These are phyloP conservation scores for Metarhizium guizhouense DNA, from an alignment of 2,329 filamentous ascomycete genomes.

Conservation along the genomic window DNA sequence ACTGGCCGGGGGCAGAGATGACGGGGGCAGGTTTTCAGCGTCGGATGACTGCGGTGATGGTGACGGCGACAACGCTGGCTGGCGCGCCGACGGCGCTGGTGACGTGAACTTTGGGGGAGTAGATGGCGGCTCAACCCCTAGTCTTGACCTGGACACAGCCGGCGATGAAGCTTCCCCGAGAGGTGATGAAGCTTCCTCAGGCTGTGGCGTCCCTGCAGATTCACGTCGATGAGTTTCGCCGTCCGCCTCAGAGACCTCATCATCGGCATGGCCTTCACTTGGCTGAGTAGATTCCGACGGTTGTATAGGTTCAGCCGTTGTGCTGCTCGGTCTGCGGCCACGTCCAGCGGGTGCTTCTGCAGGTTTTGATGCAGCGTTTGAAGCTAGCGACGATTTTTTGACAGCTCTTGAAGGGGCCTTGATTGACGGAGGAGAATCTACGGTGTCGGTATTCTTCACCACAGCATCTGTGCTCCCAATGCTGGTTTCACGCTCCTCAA, in stretches of 20 bases:
- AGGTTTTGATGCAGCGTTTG: not conserved
- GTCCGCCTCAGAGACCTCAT: conserved; percentile 6
- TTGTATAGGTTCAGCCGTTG: not conserved
- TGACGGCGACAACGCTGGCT: conserved; percentile 51
- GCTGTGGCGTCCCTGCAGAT: not conserved
- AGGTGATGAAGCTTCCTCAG: not conserved
- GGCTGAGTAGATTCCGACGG: not conserved
- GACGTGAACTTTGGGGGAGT: conserved; percentile 35
- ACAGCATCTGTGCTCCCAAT: conserved; percentile 33
- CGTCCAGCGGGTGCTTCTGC: conserved; percentile 17
- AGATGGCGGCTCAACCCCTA: conserved; percentile 23
- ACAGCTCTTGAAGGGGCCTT: conserved; percentile 15
- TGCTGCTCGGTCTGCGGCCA: conserved; percentile 21
- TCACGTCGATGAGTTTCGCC: not conserved
- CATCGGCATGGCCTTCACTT: conserved; percentile 5
- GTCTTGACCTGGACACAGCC: not conserved
- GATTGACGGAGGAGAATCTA: conserved; percentile 13
- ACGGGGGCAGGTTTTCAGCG: conserved; percentile 70
- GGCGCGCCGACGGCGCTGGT: conserved; percentile 39
- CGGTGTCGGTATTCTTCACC: conserved; percentile 23
- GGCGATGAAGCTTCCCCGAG: not conserved
- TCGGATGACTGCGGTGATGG: conserved; percentile 69
- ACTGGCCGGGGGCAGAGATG: conserved; percentile 47
- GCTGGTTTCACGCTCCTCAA: conserved; percentile 26
- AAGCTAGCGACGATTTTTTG: conserved; percentile 17